Base-by-base conservation (phyloP, 176 grass and related monocot species). In the Lolium perenne region DNA sequence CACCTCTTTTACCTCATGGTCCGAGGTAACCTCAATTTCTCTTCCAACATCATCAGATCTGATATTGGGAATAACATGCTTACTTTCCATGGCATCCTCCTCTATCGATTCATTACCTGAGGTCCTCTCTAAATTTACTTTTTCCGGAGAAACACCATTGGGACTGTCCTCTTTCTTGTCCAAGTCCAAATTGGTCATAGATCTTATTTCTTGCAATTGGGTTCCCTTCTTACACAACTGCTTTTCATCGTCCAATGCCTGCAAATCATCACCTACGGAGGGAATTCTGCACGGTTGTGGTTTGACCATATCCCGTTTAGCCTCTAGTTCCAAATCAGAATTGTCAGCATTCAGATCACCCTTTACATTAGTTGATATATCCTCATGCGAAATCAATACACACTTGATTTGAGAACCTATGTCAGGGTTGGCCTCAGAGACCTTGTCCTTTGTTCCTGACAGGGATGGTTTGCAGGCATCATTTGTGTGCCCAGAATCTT, bases 281-380 rank as follows among this genome's bases (percentile, higher is more conserved):
- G 79, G 67, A 90, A 71, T 86, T 67, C 20, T 77, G 82, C 79
- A 86, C 75, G 68, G 79, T 29, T 29, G 26, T 83, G 78, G 51
- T 85, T 91, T 73, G 47, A 90, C 89, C 85, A 97, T 89, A 86
- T 94, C 86, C 80, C 23, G 81, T 88, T 91, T 97, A 97, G 78
- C 74, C 67, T 91, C 91, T 78, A 93, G 62, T 88, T 90, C 83
- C 87, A 94, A 92, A 92, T 92, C 90, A 92, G 82, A 97, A 82
- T 87, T 90, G 56, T 89, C 83, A 89, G 88, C 86, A 91, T 94
- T 97, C 83, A 92, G 50, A 70, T 86, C 89, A 93, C 78, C 84
- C 71, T 95, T 85, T 76, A 90, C 55, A 82, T 83, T 81, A 88
- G 79, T 93, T 82, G 80, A 87, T 82, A 90, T 78, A 87, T 57